Percentiles rank a stretch among this genome's conserved stretches.
Evolutionary conservation across 1,139 yeast species (phyloP).

Genomic region (Chernovozyma aurita): DNA sequence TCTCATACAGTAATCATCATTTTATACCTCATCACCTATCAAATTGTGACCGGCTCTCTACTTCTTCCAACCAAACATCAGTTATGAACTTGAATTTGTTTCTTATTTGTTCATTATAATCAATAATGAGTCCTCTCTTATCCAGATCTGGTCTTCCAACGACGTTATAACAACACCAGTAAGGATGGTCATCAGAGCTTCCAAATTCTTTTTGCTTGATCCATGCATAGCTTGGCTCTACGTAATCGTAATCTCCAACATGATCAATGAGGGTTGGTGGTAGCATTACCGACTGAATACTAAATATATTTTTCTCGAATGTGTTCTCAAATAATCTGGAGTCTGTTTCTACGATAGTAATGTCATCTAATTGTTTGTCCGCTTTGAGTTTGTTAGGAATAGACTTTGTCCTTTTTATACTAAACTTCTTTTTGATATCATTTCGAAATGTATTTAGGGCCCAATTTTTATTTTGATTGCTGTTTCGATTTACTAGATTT

Average conservation of each 20-base stretch:
- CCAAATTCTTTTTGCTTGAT: conserved; percentile 14
- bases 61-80: conserved; percentile 17
- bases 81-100: conserved; percentile 13
- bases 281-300: conserved; percentile 17
- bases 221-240: conserved; percentile 28
- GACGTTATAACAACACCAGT: conserved; percentile 35
- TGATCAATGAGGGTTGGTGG: conserved; percentile 19
- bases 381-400: conserved; percentile 10
- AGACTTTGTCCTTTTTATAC: conserved; percentile 5
- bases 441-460: conserved; percentile 9
- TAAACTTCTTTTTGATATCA: conserved; percentile 15
- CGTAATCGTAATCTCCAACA: conserved; percentile 12
- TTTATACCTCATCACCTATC: too few species aligned
- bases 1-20: too few species aligned
- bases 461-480: neutral
- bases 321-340: conserved; percentile 9
- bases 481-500: conserved; percentile 15
- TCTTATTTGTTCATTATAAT: conserved; percentile 11
- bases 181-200: conserved; percentile 16
- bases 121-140: conserved; percentile 14
- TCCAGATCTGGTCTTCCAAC: conserved; percentile 22
- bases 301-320: conserved; percentile 16
- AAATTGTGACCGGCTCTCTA: too few species aligned
- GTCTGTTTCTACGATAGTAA: conserved; percentile 7
- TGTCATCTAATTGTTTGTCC: neutral